phyloP scores from a whole-genome alignment of 805 yeast genomes.

The Priceomyces carsonii region DNA sequence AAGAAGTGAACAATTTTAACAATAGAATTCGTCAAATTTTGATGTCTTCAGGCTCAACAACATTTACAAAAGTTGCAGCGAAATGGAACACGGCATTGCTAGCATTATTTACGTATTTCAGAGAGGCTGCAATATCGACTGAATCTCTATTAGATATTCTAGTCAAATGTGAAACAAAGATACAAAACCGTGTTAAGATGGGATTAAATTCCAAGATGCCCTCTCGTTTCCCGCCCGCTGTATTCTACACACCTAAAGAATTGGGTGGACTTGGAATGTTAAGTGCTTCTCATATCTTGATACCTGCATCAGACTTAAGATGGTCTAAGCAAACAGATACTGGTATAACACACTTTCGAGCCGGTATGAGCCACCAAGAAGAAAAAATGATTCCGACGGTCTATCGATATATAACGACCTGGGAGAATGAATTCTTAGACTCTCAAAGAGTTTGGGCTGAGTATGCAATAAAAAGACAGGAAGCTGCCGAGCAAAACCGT shows the following conservation, averaged over 20 bases:
- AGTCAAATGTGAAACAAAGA: constrained; percentile 89
- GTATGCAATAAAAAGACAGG: constrained; percentile 84
- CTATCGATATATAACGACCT: constrained; percentile 86
- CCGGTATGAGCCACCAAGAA: constrained; percentile 87
- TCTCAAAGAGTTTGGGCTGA: constrained; percentile 98
- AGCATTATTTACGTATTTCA: constrained; percentile 80
- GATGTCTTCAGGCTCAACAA: constrained; percentile 94
- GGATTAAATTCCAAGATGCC: constrained; percentile 99
- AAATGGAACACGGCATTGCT: constrained; percentile 95
- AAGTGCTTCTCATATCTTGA: constrained; percentile 92
- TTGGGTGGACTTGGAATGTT: constrained; percentile 97
- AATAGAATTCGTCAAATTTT: constrained; percentile 84
- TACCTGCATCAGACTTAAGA: constrained; percentile 87
- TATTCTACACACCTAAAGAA: constrained; percentile 95
- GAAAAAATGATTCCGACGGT: constrained; percentile 87
- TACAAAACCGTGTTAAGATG: constrained; percentile 91
- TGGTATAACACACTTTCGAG: constrained; percentile 90
- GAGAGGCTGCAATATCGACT: constrained; percentile 91
- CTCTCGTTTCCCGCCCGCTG: constrained; percentile 97
- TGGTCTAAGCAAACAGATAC: constrained; percentile 95
- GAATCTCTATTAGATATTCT: constrained; percentile 73
- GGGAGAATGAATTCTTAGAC: constrained; percentile 96
- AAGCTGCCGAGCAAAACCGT: constrained; percentile 82
- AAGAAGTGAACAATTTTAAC: constrained; percentile 76
- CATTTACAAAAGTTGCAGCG: constrained; percentile 90